Conservation (phyloP, 805 yeast species). For the Metschnikowia arizonensis region DNA sequence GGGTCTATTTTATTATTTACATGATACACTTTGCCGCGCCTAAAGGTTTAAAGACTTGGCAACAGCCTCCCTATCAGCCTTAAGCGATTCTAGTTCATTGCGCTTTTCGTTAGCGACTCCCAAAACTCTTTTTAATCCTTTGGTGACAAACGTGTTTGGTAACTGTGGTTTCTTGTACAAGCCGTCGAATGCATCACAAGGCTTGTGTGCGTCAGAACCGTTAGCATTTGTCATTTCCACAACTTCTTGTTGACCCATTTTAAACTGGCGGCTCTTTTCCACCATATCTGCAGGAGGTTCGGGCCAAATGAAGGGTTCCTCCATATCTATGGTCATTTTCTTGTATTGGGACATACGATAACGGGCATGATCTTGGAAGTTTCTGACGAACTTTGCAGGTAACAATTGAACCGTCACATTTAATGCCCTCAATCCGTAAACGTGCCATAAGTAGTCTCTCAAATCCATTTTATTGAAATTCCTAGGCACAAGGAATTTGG, state of each 20-base stretch:
- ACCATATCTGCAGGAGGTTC: slow-evolving; percentile 40
- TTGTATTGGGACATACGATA: slow-evolving; percentile 76
- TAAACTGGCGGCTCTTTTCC: slow-evolving; percentile 34
- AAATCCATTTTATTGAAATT: slow-evolving; percentile 90
- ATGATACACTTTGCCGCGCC: neutral
- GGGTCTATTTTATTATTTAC: neutral
- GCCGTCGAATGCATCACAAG: slow-evolving; percentile 73
- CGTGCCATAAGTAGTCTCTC: slow-evolving; percentile 86
- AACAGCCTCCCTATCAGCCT: slow-evolving; percentile 29
- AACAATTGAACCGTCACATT: slow-evolving; percentile 82
- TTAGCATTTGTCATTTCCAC: slow-evolving; percentile 46
- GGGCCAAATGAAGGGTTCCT: slow-evolving; percentile 96
- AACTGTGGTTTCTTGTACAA: slow-evolving; percentile 44
- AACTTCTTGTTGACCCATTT: slow-evolving; percentile 47
- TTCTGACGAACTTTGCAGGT: slow-evolving; percentile 63
- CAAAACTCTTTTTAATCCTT: slow-evolving; percentile 24
- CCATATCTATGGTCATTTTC: slow-evolving; percentile 96
- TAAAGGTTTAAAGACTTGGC: slow-evolving; percentile 29
- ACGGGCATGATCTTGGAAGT: slow-evolving; percentile 56
- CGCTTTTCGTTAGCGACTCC: slow-evolving; percentile 18
- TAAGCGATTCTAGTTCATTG: slow-evolving; percentile 21
- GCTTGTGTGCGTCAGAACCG: slow-evolving; percentile 69
- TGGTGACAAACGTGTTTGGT: slow-evolving; percentile 38
- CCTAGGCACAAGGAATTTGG: slow-evolving; percentile 91
- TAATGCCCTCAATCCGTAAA: slow-evolving; percentile 86